Conservation (phyloP, 2,329 filamentous ascomycete genomes). For the Clonostachys sp. region DNA sequence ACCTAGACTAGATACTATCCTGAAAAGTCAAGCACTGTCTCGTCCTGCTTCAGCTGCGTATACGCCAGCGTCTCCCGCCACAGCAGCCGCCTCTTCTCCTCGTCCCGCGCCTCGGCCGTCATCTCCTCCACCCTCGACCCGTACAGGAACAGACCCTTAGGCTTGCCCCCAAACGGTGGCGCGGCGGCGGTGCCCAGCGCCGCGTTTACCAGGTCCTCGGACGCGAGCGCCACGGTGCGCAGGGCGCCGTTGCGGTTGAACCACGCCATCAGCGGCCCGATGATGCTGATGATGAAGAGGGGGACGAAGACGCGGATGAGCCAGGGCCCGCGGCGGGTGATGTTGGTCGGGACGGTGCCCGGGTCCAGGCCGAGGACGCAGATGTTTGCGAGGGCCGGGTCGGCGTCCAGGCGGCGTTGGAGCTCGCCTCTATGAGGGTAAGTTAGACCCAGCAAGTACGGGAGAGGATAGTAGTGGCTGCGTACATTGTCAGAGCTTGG, state of each 20-base stretch:
- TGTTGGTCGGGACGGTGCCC: constrained; percentile 25
- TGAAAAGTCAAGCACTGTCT: constrained; percentile 12
- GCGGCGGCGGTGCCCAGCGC: constrained; percentile 15
- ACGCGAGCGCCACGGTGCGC: constrained; percentile 22
- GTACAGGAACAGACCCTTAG: constrained; percentile 23
- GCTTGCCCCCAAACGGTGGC: constrained; percentile 5
- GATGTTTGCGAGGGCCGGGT: constrained; percentile 24
- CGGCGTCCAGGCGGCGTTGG: constrained; percentile 20
- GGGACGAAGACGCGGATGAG: constrained; percentile 9
- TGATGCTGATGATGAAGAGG: constrained; percentile 14
- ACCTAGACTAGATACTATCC: too few species aligned
- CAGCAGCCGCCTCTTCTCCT: constrained; percentile 16
- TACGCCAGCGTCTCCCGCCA: constrained; percentile 21
- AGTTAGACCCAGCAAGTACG: constrained; percentile 15
- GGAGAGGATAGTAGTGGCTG: too few species aligned
- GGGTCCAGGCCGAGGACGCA: constrained; percentile 29
- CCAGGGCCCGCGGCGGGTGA: constrained; percentile 17
- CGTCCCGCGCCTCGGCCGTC: constrained; percentile 21
- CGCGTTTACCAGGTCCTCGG: constrained; percentile 20
- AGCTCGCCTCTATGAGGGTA: constrained; percentile 25
- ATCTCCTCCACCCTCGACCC: constrained; percentile 19
- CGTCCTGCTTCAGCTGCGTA: constrained; percentile 13
- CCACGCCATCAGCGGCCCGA: constrained; percentile 12
- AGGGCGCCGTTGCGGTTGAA: constrained; percentile 20
- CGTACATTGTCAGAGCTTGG: constrained; percentile 2